These are phyloP conservation scores for Boletus rubescentipes DNA, from an alignment of 768 basidiomycete species.

Conservation along the genomic window DNA sequence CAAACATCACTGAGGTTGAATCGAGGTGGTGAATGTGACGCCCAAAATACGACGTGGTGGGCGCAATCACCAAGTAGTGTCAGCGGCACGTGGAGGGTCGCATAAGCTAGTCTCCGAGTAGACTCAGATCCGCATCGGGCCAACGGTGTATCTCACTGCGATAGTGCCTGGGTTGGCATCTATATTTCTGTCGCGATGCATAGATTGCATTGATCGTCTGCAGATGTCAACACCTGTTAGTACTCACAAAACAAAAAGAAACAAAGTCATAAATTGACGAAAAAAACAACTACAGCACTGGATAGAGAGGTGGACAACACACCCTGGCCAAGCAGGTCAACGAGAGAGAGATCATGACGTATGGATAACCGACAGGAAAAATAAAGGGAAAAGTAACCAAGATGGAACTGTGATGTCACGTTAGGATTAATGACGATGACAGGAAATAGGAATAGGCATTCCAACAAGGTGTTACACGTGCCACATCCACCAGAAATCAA, in stretches of 20 bases:
- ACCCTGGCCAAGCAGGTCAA: constrained; percentile 26
- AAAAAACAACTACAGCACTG: constrained; percentile 19
- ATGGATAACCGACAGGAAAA: not conserved
- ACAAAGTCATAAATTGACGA: constrained; percentile 11
- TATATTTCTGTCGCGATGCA: no score
- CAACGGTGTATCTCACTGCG: no score
- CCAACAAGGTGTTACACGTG: no score
- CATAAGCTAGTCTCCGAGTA: no score
- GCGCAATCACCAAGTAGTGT: no score
- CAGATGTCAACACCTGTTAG: not conserved
- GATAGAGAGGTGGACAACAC: constrained; percentile 16
- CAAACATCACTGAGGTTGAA: no score
- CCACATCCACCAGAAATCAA: constrained; percentile 18
- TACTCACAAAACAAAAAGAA: not conserved
- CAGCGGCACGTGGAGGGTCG: no score
- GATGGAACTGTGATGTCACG: constrained; percentile 1
- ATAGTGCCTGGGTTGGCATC: no score
- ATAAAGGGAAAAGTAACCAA: constrained; percentile 5
- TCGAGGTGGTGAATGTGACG: no score
- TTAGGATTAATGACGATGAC: not conserved
- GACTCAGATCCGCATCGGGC: no score
- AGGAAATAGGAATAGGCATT: no score
- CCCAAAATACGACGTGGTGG: no score
- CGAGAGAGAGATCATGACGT: not conserved
- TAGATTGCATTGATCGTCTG: not conserved